A percentile compares a stretch with the other conserved stretches of the same genome.
Evolutionary conservation across 768 basidiomycete genomes (phyloP).

Genomic region (Hygrophorus pudorinus): DNA sequence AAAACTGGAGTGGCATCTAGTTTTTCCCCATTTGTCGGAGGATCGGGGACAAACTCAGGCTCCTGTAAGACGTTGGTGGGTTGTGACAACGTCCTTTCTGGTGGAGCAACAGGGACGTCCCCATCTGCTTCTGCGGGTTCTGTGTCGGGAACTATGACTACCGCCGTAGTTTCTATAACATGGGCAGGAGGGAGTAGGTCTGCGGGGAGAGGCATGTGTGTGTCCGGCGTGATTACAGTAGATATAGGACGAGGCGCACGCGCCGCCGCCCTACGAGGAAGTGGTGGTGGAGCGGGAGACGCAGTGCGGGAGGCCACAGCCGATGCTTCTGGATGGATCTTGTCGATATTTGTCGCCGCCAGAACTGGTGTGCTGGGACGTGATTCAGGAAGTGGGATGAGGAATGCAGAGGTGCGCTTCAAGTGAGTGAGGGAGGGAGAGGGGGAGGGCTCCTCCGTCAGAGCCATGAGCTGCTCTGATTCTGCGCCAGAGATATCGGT

Average conservation of each 20-base stretch:
- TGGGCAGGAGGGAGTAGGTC: not conserved
- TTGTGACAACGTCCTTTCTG: not conserved
- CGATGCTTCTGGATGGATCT: not conserved
- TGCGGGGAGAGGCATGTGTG: not conserved
- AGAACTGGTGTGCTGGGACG: conserved; percentile 30
- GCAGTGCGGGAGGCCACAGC: conserved; percentile 19
- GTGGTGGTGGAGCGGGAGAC: conserved; percentile 44
- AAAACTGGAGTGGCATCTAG: not conserved
- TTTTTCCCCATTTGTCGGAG: too few relatives aligned
- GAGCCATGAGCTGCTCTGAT: not conserved
- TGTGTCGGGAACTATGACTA: not conserved
- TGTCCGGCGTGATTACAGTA: not conserved
- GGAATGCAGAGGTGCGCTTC: conserved; percentile 14
- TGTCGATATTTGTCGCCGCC: not conserved
- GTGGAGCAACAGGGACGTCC: not conserved
- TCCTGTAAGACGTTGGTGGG: too few relatives aligned
- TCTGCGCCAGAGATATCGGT: too few relatives aligned
- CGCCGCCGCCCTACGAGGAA: conserved; percentile 57
- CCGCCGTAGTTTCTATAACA: too few relatives aligned
- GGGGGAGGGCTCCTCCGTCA: not conserved
- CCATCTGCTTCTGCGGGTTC: not conserved
- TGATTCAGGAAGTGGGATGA: conserved; percentile 33
- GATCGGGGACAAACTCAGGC: too few relatives aligned
- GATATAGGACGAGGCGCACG: conserved; percentile 28
- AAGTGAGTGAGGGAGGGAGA: not conserved